Evolutionary conservation across 2,329 filamentous ascomycete species (phyloP), one percentile per base, ranked within the genome.

Genomic region (Diplodia corticola): DNA sequence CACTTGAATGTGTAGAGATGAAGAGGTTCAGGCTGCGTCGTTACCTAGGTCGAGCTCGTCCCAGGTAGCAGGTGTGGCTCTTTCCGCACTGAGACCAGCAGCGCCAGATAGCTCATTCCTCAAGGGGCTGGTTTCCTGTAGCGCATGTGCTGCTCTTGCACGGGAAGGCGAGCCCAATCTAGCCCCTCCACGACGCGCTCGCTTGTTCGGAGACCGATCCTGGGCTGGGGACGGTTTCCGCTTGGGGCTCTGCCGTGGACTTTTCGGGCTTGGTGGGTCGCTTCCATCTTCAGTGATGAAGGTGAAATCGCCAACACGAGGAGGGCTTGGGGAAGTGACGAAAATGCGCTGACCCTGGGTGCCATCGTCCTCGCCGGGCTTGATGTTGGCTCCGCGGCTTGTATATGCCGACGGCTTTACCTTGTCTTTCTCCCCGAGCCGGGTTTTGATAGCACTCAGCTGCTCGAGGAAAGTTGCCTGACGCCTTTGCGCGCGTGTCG

Each of bases 201-300:
- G 40, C 15, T 33, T 48, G 26, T 13, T 61, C 1, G 40, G 40
- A 35, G 57, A 24, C 44, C 15, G 40, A 4, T 35, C 33, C n/a
- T 20, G n/a, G 10, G 13, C 26, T 49, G 57, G 28, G 12, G 37
- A 44, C 12, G 9, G 10, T 17, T 10, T 33, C 46, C 44, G 22
- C 30, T n/a, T 53, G 13, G 46, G 46, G 46, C 49, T 53, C 28
- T 40, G 57, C 20, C 48, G 37, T 9, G 57, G 57, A 57, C 53
- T 54, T 10, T n/a, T 26, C 17, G 51, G 51, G 55, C 55, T 61
- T 12, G 57, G 57, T 15, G 57, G 57, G 2, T 61, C 44, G 26
- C 57, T 61, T 10, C 57, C 57, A 35, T 61, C 57, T 61, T 61
- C 57, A n/a, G 57, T 61, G n/a, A 61, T 61, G 57, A 61, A 61